Conservation (phyloP, 1,139 yeast species). For the Protomyces gravidus region DNA sequence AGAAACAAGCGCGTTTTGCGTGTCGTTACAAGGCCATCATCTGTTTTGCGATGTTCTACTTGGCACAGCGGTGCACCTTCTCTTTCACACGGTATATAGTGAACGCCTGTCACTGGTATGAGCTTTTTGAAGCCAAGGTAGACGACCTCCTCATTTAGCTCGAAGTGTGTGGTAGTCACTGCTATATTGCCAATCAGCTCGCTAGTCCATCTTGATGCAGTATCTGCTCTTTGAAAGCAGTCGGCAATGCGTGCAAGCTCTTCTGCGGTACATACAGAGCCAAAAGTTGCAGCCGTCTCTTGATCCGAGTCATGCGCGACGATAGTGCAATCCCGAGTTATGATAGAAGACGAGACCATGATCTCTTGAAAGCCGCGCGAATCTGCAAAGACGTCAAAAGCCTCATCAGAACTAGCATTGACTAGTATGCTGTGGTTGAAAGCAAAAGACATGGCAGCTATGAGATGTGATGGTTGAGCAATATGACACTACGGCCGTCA, state of each 20-base stretch:
- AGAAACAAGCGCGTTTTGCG: constrained; percentile 12
- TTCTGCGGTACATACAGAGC: neutral
- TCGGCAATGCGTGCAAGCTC: neutral
- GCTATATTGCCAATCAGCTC: neutral
- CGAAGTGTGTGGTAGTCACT: neutral
- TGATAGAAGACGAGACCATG: neutral
- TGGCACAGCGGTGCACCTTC: neutral
- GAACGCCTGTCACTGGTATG: constrained; percentile 5
- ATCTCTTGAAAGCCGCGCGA: neutral
- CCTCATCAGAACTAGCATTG: neutral
- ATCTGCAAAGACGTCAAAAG: neutral
- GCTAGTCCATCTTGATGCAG: neutral
- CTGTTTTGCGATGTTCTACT: constrained; percentile 16
- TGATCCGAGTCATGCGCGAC: neutral
- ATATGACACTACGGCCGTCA: too few relatives aligned
- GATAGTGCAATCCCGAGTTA: neutral
- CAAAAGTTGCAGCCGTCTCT: neutral
- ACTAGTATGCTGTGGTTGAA: neutral
- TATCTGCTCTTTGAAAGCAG: neutral
- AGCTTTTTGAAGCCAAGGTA: constrained; percentile 18
- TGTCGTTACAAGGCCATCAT: constrained; percentile 15
- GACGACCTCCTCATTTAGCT: constrained; percentile 7
- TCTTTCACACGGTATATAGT: neutral
- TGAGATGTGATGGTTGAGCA: too few relatives aligned
- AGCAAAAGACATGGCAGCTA: neutral